Base-by-base conservation (phyloP, 2,329 filamentous ascomycete species). In the Paraphoma sp. region DNA sequence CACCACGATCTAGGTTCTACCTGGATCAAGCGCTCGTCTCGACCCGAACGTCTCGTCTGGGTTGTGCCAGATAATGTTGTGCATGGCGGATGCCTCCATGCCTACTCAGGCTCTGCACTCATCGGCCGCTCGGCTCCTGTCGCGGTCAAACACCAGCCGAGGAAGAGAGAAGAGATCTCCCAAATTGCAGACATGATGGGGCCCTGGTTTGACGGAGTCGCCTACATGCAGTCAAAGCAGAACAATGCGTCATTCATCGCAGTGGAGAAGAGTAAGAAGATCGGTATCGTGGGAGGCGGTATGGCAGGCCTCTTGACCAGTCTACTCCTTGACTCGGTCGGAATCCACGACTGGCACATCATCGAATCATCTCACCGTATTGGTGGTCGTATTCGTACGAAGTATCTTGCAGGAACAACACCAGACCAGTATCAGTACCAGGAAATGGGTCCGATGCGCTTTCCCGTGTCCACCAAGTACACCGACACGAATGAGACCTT, bases 171-270 rank as follows among this genome's bases (percentile, higher is more conserved):
- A 50, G 67, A 74, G 12, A 76, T 79, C 4, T 74, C 79, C 2
- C 75, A 80, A 16, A 83, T 88, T 77, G 81, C 81, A 51, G 82
- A 84, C 48, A 77, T 78, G 3, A 84, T 78, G 67, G 86, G 87
- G 0, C 84, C 86, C 1, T 89, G 87, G 87, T 89, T 89, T 57
- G 85, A 89, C 66, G 87, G 86, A 12, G 87, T 89, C 16, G 81
- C 80, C 48, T 81, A 86, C 53, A 79, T 89, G 42, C 72, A 84
- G 58, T 77, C 81, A 28, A 86, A 85, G 64, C 77, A 86, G 59
- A 80, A 84, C 14, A 79, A 80, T 45, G 74, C 80, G 7, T 79
- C 84, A 0, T 84, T 86, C 59, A 84, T 84, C 5, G 72, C 78
- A 3, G 73, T 79, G 7, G 82, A 82, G 31, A 89, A 89, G 76